Conservation (phyloP, 139 green algal genomes). For the Edaphochlamys debaryana region DNA sequence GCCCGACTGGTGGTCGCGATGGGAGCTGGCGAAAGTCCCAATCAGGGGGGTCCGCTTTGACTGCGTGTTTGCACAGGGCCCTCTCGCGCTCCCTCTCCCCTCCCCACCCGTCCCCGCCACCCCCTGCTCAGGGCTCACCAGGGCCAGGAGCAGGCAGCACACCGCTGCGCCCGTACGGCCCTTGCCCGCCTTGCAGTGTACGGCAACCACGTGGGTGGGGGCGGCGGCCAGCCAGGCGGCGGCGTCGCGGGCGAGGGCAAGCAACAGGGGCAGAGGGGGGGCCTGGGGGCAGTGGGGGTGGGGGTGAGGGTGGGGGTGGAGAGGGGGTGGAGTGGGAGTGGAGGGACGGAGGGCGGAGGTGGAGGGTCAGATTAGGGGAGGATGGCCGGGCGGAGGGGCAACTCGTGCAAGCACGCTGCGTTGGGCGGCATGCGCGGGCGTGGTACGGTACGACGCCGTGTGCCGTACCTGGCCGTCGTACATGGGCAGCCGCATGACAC, state of each 20-base stretch:
- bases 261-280: slow-evolving; percentile 64
- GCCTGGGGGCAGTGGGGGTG: slow-evolving; percentile 46
- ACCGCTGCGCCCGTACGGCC: slow-evolving; percentile 78
- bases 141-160: slow-evolving; percentile 68
- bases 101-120: background rate
- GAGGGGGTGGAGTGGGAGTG: too few relatives aligned
- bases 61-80: background rate
- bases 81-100: background rate
- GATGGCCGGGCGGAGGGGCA: too few relatives aligned
- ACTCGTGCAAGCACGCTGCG: too few relatives aligned
- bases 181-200: slow-evolving; percentile 88
- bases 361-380: too few relatives aligned
- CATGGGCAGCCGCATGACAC: slow-evolving; percentile 64
- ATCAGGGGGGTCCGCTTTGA: too few relatives aligned
- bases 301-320: too few relatives aligned
- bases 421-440: too few relatives aligned
- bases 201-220: slow-evolving; percentile 58
- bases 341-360: background rate
- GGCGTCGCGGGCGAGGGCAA: slow-evolving; percentile 63
- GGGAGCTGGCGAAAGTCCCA: too few relatives aligned
- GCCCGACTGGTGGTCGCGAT: too few relatives aligned
- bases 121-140: slow-evolving; percentile 33
- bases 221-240: slow-evolving; percentile 58
- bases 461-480: slow-evolving; percentile 75
- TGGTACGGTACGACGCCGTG: background rate